A percentile compares a stretch with the other conserved stretches of the same genome.
These are phyloP conservation scores for Pseudognaphalium luteoalbum DNA, from an alignment of 129 eudicot genomes.

Conservation along the genomic window DNA sequence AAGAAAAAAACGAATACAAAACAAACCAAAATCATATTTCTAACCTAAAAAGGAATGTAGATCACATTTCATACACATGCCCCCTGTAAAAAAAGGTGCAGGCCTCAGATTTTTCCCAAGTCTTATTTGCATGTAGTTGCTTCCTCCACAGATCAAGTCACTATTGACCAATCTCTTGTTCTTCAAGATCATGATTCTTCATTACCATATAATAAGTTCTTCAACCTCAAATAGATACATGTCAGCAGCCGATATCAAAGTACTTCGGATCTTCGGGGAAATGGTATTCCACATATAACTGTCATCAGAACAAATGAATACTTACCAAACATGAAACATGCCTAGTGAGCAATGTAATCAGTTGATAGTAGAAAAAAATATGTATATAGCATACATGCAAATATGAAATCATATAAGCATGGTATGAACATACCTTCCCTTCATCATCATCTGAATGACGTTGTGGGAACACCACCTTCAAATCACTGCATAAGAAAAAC, in stretches of 20 bases:
- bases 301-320: constrained; percentile 37
- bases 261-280: constrained; percentile 81
- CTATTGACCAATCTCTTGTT: constrained; percentile 8
- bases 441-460: constrained; percentile 83
- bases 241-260: constrained; percentile 68
- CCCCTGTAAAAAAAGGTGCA: constrained; percentile 19
- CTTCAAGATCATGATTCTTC: constrained; percentile 19
- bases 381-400: not conserved
- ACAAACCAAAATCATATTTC: constrained; percentile 14
- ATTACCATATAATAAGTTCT: constrained; percentile 15
- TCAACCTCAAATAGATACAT: constrained; percentile 24
- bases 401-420: not conserved
- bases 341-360: too few species aligned
- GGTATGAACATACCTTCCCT: constrained; percentile 64
- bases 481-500: constrained; percentile 62
- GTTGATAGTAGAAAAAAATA: not conserved
- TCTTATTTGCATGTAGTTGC: constrained; percentile 26
- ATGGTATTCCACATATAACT: constrained; percentile 79
- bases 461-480: constrained; percentile 83
- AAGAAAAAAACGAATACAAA: constrained; percentile 3
- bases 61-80: constrained; percentile 9
- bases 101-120: constrained; percentile 20
- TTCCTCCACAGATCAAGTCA: constrained; percentile 18
- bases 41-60: constrained; percentile 14
- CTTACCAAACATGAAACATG: not conserved